Evolutionary conservation across 176 grass and related monocot species (phyloP), one percentile per base, ranked within the genome.

Genomic region (Aegilops speltoides): DNA sequence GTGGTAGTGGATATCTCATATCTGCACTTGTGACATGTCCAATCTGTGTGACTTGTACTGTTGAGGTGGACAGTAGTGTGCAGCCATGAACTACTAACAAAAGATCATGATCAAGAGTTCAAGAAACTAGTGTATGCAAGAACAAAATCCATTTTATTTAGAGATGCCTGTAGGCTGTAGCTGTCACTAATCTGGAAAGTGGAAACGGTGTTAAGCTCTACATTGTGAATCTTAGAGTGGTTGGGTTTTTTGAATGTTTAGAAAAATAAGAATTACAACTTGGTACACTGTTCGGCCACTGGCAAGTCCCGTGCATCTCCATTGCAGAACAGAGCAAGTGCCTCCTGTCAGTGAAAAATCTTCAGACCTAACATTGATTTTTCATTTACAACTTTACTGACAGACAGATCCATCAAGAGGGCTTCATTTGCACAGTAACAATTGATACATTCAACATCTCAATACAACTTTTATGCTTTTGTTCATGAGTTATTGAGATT

Each of bases 1-100:
- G 31, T 86, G 33, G 33, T 72, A 62, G 43, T 86, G 23, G 24
- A n/a, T 66, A 68, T 37, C n/a, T 34, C 17, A n/a, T 66, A 68
- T 37, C n/a, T 34, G 15, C 29, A 68, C 31, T 68, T 77, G 31
- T 54, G 19, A 34, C 25, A 24, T 57, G 31, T 3, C 63, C 38
- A 19, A 25, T 48, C 72, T 12, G 24, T 26, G 14, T 87, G 34
- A 64, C 26, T 54, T 64, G 13, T 36, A 36, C 23, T 52, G 3
- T 20, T 43, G 63, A 22, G 19, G 43, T n/a, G 41, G 33, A 64
- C 24, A 28, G 15, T 52, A 76, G 43, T 7, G 19, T 52, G 12
- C 43, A 76, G 7, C 13, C 70, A 29, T 31, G 12, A 8, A 52
- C 24, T 45, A 38, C 10, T 52, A 65, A 73, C n/a, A 65, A 66